Base-by-base conservation (phyloP, 2,329 filamentous ascomycete genomes). In the Cercospora brassicicola region DNA sequence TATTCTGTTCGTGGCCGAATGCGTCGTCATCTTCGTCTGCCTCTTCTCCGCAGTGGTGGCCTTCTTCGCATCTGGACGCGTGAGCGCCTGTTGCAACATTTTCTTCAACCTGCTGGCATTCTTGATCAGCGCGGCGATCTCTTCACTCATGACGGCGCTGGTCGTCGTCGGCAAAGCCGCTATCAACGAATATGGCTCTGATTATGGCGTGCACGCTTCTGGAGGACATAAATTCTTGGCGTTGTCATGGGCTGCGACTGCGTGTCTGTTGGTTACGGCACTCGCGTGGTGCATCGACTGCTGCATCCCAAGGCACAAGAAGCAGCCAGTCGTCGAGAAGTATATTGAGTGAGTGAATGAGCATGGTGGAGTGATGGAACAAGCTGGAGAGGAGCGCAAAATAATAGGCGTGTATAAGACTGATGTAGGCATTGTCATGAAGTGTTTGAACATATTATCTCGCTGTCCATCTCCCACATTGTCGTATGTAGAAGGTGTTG, bases 61-160 rank as follows among this genome's bases (percentile, higher is more conserved):
- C 2, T 68, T 87, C 62, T 81, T 87, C 70, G 69, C 78, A 11
- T 76, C 78, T 1, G 83, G 82, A 1, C 76, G 82, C 0, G 72
- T 85, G 20, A 78, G 82, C n/a, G 82, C 84, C 2, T 78, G 84
- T 20, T 71, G 84, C 56, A 87, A 88, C 73, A 79, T 85, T 59
- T 72, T 82, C 6, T 73, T 88, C 8, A 78, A 84, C 18, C 74
- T 81, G 51, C 73, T 87, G n/a, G 83, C 84, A 0, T 86, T 88
- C 69, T 48, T 87, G 6, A 80, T 88, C 11, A 84, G 90, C 73
- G 90, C 90, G 3, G 88, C 89, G 62, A 89, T 90, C 59, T 94
- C 91, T 20, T 92, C 92, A 73, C 90, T 94, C 26, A 87, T 89
- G 28, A 91, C 87, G 0, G 89, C 90, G 18, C 78, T 89, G 4